Percentiles rank a stretch among this genome's conserved stretches.
Evolutionary conservation across 306 rosid species (phyloP).

Genomic region (Canavalia ensiformis): DNA sequence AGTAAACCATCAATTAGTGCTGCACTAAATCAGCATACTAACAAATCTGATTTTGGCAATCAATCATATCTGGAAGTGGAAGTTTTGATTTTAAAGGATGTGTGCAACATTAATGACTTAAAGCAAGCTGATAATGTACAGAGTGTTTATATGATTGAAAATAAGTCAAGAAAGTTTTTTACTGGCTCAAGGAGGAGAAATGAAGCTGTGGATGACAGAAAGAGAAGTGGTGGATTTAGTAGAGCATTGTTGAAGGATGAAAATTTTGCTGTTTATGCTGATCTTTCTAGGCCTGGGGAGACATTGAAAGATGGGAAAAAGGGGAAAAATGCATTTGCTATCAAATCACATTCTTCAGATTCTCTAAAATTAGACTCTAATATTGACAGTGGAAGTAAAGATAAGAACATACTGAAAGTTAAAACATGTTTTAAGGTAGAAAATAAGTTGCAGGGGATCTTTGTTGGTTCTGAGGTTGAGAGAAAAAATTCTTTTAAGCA

Average conservation of each 20-base stretch:
- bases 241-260: constrained; percentile 53
- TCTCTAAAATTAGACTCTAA: constrained; percentile 55
- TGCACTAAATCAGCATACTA: constrained; percentile 53
- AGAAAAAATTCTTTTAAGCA: constrained; percentile 51
- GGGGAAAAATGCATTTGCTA: constrained; percentile 54
- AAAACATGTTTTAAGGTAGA: constrained; percentile 55
- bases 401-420: constrained; percentile 55
- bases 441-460: constrained; percentile 48
- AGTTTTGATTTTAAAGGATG: constrained; percentile 47
- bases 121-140: constrained; percentile 52
- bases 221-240: constrained; percentile 50
- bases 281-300: constrained; percentile 54
- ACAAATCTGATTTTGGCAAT: constrained; percentile 43
- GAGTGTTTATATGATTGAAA: constrained; percentile 54
- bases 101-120: constrained; percentile 42
- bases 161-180: constrained; percentile 59
- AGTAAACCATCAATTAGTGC: constrained; percentile 48
- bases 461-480: constrained; percentile 48
- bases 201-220: constrained; percentile 54
- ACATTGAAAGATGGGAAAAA: constrained; percentile 58
- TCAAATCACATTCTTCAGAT: constrained; percentile 50
- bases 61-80: constrained; percentile 28
- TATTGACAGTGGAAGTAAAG: constrained; percentile 55
- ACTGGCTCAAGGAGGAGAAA: constrained; percentile 55
- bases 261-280: constrained; percentile 45